A percentile compares a stretch with the other conserved stretches of the same genome.
Evolutionary conservation across 2,329 filamentous ascomycete genomes (phyloP).

Genomic region (Beauveria scarabaeidicola): DNA sequence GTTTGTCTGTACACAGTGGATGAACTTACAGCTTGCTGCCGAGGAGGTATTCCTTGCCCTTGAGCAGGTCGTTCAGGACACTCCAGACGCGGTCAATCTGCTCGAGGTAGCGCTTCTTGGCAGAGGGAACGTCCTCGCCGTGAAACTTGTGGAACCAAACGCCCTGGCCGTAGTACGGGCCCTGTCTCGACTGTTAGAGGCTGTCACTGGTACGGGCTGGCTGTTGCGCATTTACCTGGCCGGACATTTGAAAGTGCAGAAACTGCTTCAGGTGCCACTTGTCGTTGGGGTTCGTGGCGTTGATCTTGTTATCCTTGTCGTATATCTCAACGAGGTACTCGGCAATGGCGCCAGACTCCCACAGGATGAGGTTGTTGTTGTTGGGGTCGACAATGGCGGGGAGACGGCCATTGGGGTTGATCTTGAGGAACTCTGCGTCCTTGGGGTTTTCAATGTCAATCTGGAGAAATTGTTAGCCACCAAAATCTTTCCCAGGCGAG

Average conservation of each 20-base stretch:
- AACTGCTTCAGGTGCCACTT: constrained; percentile 19
- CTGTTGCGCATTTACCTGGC: neutral
- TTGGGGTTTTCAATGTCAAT: constrained; percentile 4
- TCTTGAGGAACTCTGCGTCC: constrained; percentile 5
- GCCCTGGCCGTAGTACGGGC: constrained; percentile 22
- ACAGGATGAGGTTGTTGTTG: constrained; percentile 13
- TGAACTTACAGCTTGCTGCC: constrained; percentile 9
- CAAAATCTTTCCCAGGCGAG: neutral
- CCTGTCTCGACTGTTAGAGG: constrained; percentile 14
- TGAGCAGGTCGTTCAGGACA: constrained; percentile 14
- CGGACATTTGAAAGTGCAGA: constrained; percentile 18
- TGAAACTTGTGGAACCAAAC: constrained; percentile 17
- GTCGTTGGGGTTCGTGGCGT: constrained; percentile 7
- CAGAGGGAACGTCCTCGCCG: constrained; percentile 16
- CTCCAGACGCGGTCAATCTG: constrained; percentile 19
- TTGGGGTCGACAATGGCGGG: constrained; percentile 17
- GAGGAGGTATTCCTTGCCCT: constrained; percentile 11
- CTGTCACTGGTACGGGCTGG: neutral
- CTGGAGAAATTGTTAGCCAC: neutral
- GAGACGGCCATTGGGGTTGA: constrained; percentile 15
- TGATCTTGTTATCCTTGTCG: constrained; percentile 14
- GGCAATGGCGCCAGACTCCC: constrained; percentile 18
- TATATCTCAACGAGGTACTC: constrained; percentile 16
- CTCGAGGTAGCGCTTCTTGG: constrained; percentile 20
- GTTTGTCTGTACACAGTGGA: neutral